Conservation (phyloP, 352 stramenopile genomes). For the Globisporangium radiosum region DNA sequence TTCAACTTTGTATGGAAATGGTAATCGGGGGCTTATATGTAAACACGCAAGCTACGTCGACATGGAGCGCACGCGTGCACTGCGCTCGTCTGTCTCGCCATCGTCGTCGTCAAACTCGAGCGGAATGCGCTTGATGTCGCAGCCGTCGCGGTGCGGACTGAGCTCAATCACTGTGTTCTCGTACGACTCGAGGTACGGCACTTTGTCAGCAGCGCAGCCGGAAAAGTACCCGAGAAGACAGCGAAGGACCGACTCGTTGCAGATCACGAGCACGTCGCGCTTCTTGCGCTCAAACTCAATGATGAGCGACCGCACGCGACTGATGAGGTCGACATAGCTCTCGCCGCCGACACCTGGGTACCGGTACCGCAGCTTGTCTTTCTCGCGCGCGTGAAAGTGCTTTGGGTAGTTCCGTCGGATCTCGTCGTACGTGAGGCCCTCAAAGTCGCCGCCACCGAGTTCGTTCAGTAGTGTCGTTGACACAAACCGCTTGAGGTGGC, state of each 20-base stretch:
- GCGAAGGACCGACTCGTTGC: conserved; percentile 70
- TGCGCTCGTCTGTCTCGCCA: not conserved
- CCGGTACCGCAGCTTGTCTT: conserved; percentile 90
- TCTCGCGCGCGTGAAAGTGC: conserved; percentile 73
- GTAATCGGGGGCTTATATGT: no score
- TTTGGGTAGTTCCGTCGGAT: conserved; percentile 83
- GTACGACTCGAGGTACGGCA: conserved; percentile 66
- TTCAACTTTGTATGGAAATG: no score
- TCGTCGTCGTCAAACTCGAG: conserved; percentile 51
- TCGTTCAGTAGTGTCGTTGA: conserved; percentile 90
- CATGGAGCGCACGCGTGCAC: not conserved
- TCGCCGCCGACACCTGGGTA: conserved; percentile 88
- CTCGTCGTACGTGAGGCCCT: conserved; percentile 83
- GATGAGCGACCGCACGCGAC: conserved; percentile 85
- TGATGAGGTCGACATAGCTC: conserved; percentile 93
- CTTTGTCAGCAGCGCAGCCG: conserved; percentile 60
- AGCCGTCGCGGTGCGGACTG: conserved; percentile 75
- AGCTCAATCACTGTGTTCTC: conserved; percentile 72
- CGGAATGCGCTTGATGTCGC: conserved; percentile 77
- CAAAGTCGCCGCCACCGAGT: conserved; percentile 87
- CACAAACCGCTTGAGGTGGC: conserved; percentile 71
- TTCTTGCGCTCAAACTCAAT: conserved; percentile 91
- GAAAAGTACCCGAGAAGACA: conserved; percentile 80
- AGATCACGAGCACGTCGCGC: conserved; percentile 82
- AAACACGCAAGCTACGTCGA: not conserved